These are phyloP conservation scores for Chenopodium berlandieri DNA, from an alignment of 148 eudicot species.

Conservation along the genomic window DNA sequence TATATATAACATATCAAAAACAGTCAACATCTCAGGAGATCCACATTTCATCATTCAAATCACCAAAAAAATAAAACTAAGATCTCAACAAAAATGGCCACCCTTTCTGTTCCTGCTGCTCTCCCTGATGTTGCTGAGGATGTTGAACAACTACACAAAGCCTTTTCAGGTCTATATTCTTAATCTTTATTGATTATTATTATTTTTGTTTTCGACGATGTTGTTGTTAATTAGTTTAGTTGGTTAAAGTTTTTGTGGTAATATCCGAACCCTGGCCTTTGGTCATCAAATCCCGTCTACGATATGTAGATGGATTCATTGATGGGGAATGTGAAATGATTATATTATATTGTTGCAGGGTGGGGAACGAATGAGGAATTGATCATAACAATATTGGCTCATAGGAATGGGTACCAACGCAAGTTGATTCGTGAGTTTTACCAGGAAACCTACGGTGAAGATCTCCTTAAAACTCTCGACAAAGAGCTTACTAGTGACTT, in stretches of 20 bases:
- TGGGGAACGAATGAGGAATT: conserved; percentile 92
- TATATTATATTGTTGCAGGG: conserved; percentile 42
- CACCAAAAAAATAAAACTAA: conserved; percentile 1
- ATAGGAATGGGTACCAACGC: conserved; percentile 78
- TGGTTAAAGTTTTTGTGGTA: too few species aligned
- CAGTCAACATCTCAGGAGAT: conserved; percentile 1
- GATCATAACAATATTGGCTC: conserved; percentile 73
- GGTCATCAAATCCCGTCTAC: too few species aligned
- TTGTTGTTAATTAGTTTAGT: background rate
- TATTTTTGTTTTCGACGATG: background rate
- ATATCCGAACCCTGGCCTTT: too few species aligned
- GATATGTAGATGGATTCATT: background rate
- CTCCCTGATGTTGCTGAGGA: conserved; percentile 65
- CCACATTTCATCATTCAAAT: background rate
- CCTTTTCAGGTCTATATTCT: conserved; percentile 45
- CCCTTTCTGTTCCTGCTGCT: conserved; percentile 52
- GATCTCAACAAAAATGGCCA: conserved; percentile 40
- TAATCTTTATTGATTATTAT: background rate
- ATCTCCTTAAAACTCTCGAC: conserved; percentile 70
- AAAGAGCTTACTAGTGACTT: conserved; percentile 80
- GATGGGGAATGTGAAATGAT: background rate
- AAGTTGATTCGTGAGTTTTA: conserved; percentile 64
- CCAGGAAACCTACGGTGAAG: conserved; percentile 58
- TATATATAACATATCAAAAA: background rate
- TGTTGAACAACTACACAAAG: conserved; percentile 62